Percentiles rank a stretch among this genome's conserved stretches.
These are phyloP conservation scores for Pseudogymnoascus sp. DNA, from an alignment of 2,329 filamentous ascomycete genomes.

Conservation along the genomic window DNA sequence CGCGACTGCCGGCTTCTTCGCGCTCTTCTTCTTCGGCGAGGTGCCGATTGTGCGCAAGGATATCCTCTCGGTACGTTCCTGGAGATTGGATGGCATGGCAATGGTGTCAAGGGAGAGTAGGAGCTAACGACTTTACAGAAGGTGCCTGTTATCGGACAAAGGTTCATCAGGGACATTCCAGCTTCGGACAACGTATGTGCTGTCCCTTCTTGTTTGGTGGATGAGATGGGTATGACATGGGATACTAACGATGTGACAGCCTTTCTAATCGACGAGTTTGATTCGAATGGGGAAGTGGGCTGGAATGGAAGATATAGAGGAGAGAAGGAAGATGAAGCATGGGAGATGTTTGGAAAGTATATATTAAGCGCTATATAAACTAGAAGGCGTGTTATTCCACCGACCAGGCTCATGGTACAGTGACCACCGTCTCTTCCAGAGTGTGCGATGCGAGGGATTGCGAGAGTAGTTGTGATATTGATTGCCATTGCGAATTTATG, in stretches of 20 bases:
- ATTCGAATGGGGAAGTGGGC: neutral
- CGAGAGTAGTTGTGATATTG: neutral
- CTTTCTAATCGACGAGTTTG: neutral
- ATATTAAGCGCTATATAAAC: conserved; percentile 4
- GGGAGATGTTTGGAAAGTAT: neutral
- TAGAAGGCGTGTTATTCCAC: conserved; percentile 3
- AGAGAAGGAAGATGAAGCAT: neutral
- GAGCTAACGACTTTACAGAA: conserved; percentile 33
- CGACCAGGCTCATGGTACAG: neutral
- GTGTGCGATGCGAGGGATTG: neutral
- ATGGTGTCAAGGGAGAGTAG: neutral
- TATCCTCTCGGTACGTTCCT: conserved; percentile 43
- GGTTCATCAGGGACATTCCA: conserved; percentile 46
- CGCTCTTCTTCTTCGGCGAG: conserved; percentile 53
- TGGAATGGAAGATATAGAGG: neutral
- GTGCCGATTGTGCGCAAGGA: conserved; percentile 52
- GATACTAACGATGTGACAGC: neutral
- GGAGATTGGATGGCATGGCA: neutral
- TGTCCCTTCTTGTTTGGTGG: neutral
- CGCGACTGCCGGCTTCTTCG: conserved; percentile 45
- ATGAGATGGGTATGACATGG: neutral
- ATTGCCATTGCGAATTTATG: neutral
- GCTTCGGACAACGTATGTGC: conserved; percentile 54
- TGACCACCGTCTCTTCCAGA: neutral
- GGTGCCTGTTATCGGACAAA: conserved; percentile 43